Evolutionary conservation across 345 rosid species (phyloP), one percentile per base, ranked within the genome.

Genomic region (Salix dunnii): DNA sequence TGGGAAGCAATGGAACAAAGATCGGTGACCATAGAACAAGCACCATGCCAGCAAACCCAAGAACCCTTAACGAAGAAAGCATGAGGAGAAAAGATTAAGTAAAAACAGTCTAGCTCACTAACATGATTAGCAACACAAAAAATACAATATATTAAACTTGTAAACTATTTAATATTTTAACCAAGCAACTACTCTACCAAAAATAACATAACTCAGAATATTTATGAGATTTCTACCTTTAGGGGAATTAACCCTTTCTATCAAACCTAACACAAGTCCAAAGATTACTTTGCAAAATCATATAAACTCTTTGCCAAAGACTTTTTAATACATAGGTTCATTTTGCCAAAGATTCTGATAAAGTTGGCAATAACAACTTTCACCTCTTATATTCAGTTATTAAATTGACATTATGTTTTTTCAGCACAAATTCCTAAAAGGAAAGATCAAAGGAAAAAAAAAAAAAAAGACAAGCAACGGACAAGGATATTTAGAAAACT

Each of bases 21-120:
- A 91, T 82, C 0, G 97, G 99, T 18, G 97, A 93, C 99, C 99
- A 95, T 27, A 95, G 75, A 81, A 95, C 92, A 67, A 91, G 89
- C 80, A 85, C 89, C 99, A 95, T 88, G 68, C 92, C 82, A 5
- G 75, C 80, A 85, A 95, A 95, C 14, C 94, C 94, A 74, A 93
- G 86, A 78, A 84, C 83, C 93, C 99, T 95, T 73, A 12, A 18
- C 67, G 33, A 76, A 75, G 60, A 78, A 85, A 74, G 20, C 53
- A 74, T 1, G 40, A 66, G 7, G 66, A 77, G 63, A 43, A 71
- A 55, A n/a, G 48, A 79, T 55, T 78, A 66, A 83, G 78, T 60
- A 63, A 46, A 71, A 40, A 7, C 30, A 66, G 63, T 21, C 27
- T 28, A 28, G 25, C 46, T 20, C 51, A 20, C 58, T 36, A 68